Percentiles rank a stretch among this genome's conserved stretches.
phyloP scores from a whole-genome alignment of 495 filamentous ascomycete species.

The Margaritispora aquatica region DNA sequence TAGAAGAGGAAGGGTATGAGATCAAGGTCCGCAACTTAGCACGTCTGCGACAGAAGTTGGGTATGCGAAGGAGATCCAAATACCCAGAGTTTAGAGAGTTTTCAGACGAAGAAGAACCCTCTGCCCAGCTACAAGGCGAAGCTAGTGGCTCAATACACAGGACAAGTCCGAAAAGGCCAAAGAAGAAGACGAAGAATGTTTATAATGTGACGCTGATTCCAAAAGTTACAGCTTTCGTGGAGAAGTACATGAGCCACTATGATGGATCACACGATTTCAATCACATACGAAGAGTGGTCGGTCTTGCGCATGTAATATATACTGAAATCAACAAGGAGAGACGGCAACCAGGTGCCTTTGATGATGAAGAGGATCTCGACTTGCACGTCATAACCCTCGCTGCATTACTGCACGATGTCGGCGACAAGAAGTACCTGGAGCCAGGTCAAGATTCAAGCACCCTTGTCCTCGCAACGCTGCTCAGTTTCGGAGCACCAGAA shows the following conservation, averaged over 20 bases:
- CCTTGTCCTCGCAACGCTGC: conserved; percentile 51
- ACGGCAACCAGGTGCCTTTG: background rate
- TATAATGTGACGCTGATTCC: conserved; percentile 20
- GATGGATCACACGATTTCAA: conserved; percentile 82
- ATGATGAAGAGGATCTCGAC: conserved; percentile 36
- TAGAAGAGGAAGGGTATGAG: conserved; percentile 17
- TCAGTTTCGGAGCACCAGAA: conserved; percentile 44
- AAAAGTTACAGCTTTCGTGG: conserved; percentile 22
- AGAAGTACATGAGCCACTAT: conserved; percentile 67
- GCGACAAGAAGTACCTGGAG: conserved; percentile 73
- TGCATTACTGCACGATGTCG: conserved; percentile 81
- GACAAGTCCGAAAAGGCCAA: background rate
- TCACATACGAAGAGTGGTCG: conserved; percentile 75
- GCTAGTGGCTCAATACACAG: background rate
- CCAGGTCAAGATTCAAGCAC: conserved; percentile 43
- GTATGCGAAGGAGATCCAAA: conserved; percentile 19
- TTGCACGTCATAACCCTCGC: conserved; percentile 57
- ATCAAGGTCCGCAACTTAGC: conserved; percentile 16
- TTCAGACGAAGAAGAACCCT: conserved; percentile 15
- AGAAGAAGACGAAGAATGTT: conserved; percentile 12
- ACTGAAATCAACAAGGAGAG: conserved; percentile 32
- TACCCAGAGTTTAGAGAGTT: conserved; percentile 22
- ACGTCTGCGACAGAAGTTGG: conserved; percentile 20
- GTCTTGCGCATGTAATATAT: conserved; percentile 59
- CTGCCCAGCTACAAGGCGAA: conserved; percentile 9